Base-by-base conservation (phyloP, 305 asterid genomes). In the Solanum hybrid region DNA sequence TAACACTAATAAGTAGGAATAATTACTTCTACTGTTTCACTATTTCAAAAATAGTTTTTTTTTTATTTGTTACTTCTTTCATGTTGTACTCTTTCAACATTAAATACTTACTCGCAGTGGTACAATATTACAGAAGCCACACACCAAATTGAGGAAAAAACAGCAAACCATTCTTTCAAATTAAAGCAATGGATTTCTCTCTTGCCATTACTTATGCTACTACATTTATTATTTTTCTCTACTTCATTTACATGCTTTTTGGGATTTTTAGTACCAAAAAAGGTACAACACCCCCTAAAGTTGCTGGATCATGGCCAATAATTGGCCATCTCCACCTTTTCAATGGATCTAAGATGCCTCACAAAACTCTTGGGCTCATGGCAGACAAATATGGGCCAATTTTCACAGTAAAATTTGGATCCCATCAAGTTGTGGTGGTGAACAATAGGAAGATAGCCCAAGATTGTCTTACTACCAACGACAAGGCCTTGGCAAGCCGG, bases 371-470 rank as follows among this genome's bases (percentile, higher is more conserved):
- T 4, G 90, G 93, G 36, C 34, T 61, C 0, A 87, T 94, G 91
- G 93, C 95, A 3, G 93, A 91, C 36, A 89, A 90, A 70, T 90
- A 94, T 73, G 95, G 94, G 2, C 92, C 95, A 6, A 72, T 94
- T 2, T 94, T 93, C 91, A 87, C 83, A 5, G 27, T 93, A 27
- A 89, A 89, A 3, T 82, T 91, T 3, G 95, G 96, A 27, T 22
- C 27, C 11, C 81, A 89, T 72, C 92, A 76, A 14, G 90, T 80
- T 31, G 7, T 92, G 8, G 51, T 93, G 15, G 91, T 94, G 61
- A 93, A 75, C 89, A 84, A 31, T 20, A 36, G 36, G 79, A 93
- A 92, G 87, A 26, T 37, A 2, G 94, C 95, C 37, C 89, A 91
- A 88, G 94, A 93, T 38, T 79, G 91, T 24, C 89, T 77, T 2